A percentile compares a stretch with the other conserved stretches of the same genome.
These are phyloP conservation scores for Meyerozyma elateridarum DNA, from an alignment of 1,139 yeast species.

Conservation along the genomic window DNA sequence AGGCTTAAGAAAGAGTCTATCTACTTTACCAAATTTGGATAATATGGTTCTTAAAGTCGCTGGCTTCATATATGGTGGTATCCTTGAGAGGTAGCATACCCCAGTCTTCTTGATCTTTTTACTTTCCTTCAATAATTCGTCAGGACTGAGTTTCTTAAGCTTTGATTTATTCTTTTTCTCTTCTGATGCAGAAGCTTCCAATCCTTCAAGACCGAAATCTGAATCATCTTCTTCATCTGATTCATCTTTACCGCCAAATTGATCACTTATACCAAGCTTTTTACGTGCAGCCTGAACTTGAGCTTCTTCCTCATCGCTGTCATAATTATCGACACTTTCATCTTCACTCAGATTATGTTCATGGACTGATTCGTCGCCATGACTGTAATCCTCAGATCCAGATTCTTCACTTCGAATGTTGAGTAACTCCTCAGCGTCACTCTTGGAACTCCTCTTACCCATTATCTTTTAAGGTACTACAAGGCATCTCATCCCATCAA, in stretches of 20 bases:
- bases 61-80: constrained; percentile 98
- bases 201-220: not conserved
- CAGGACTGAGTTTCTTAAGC: constrained; percentile 48
- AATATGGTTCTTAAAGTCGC: constrained; percentile 79
- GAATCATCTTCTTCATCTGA: constrained; percentile 13
- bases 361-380: no score
- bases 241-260: constrained; percentile 14
- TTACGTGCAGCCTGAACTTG: constrained; percentile 8
- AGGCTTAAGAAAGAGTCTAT: constrained; percentile 80
- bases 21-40: constrained; percentile 77
- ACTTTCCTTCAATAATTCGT: constrained; percentile 52
- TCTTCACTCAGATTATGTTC: no score
- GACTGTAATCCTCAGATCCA: no score
- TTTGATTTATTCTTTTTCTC: constrained; percentile 5
- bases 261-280: constrained; percentile 9
- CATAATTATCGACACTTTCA: constrained; percentile 8
- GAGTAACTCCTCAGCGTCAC: no score
- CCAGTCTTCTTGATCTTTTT: constrained; percentile 71
- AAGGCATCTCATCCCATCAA: no score
- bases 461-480: no score
- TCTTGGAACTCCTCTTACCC: no score
- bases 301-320: constrained; percentile 11
- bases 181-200: not conserved
- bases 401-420: no score
- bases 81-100: constrained; percentile 80